phyloP scores from a whole-genome alignment of 768 basidiomycete species.

The Steccherinum ochraceum region DNA sequence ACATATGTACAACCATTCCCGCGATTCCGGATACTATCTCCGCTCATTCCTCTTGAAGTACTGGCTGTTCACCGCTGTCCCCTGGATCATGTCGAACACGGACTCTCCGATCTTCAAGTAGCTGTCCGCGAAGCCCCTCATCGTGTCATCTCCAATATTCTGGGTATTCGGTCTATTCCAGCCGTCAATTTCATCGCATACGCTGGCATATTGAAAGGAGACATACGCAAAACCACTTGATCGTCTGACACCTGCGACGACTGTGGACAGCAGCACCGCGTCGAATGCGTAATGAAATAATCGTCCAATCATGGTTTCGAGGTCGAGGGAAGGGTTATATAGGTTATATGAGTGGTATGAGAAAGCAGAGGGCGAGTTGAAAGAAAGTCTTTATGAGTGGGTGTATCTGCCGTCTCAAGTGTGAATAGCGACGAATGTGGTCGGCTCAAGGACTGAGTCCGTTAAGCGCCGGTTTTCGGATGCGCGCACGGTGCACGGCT shows the following conservation, averaged over 20 bases:
- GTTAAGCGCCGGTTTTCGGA: not conserved
- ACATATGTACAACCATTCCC: no score
- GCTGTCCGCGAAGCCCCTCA: slow-evolving; percentile 69
- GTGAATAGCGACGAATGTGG: not conserved
- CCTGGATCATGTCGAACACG: slow-evolving; percentile 80
- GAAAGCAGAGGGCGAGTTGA: not conserved
- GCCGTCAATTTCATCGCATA: slow-evolving; percentile 1
- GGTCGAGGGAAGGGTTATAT: not conserved
- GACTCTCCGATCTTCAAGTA: slow-evolving; percentile 87
- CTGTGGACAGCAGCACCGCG: slow-evolving; percentile 78
- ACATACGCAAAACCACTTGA: slow-evolving; percentile 81
- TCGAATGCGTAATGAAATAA: slow-evolving; percentile 81
- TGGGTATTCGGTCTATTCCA: slow-evolving; percentile 55
- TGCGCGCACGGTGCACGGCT: not conserved
- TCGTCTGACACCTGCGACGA: slow-evolving; percentile 85
- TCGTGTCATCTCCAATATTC: slow-evolving; percentile 68
- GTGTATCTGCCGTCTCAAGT: not conserved
- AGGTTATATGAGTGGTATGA: not conserved
- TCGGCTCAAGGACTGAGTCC: not conserved
- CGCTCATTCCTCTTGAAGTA: slow-evolving; percentile 62
- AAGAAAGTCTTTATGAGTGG: not conserved
- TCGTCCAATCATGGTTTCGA: slow-evolving; percentile 52
- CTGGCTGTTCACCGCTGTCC: slow-evolving; percentile 76
- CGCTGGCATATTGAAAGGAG: slow-evolving; percentile 4
- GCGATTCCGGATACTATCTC: no score